Evolutionary conservation across 2,329 filamentous ascomycete genomes (phyloP).

Genomic region (Scytalidium sp.): DNA sequence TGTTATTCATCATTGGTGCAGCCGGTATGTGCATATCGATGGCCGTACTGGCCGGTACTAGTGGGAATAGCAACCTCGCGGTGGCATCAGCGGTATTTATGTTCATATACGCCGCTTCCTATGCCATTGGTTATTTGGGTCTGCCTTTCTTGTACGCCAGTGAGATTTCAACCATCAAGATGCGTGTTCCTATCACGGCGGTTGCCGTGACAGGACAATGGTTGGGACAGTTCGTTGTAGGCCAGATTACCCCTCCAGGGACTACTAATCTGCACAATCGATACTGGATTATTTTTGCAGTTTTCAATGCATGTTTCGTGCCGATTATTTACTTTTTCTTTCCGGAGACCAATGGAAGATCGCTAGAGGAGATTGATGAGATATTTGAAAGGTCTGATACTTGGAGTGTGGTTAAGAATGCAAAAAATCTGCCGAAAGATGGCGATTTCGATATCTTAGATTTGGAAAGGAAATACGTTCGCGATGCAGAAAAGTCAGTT

Average conservation of each 20-base stretch:
- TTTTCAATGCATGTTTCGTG: neutral
- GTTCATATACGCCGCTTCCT: conserved; percentile 6
- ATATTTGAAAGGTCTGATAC: conserved; percentile 2
- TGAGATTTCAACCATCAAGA: conserved; percentile 8
- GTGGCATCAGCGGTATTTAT: conserved; percentile 4
- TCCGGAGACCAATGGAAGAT: conserved; percentile 67
- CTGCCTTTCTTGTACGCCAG: conserved; percentile 9
- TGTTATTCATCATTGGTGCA: conserved; percentile 5
- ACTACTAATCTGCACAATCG: conserved; percentile 7
- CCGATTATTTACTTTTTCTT: conserved; percentile 65
- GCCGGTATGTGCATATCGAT: conserved; percentile 9
- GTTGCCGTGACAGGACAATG: conserved; percentile 7
- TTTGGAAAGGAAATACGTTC: neutral
- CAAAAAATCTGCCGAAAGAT: neutral
- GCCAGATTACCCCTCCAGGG: conserved; percentile 7
- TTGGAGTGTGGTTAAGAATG: neutral
- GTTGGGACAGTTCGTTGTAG: conserved; percentile 11
- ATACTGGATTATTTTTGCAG: conserved; percentile 12
- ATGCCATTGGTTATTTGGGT: conserved; percentile 9
- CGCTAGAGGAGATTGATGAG: conserved; percentile 71
- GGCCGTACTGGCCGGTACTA: conserved; percentile 1
- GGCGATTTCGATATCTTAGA: neutral
- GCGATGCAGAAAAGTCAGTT: neutral
- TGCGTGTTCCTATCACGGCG: conserved; percentile 6
- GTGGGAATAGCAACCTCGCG: neutral